Evolutionary conservation across 2,329 filamentous ascomycete genomes (phyloP), one percentile per base, ranked within the genome.

Genomic region (Colletotrichum orchidophilum): DNA sequence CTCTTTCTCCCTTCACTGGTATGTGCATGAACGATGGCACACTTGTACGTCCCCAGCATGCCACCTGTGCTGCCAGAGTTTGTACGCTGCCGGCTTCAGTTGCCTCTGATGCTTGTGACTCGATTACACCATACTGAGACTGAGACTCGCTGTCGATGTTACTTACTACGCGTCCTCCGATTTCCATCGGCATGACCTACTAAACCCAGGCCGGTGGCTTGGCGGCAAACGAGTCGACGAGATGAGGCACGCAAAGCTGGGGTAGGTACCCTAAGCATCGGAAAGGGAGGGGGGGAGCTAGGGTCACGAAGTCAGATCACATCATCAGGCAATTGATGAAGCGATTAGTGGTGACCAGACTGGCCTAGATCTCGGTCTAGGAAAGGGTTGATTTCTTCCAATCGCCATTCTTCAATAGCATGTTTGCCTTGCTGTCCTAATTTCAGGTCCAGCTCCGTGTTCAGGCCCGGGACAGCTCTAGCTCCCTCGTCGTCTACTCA

Each of bases 331-430:
- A 63, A 35, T 49, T 31, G 21, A 33, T 53, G 49, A 60, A 52
- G 54, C 54, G 52, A 29, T 49, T 31, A 11, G 53, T 21, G 13
- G 8, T 52, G 42, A 53, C 58, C 58, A 63, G 58, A 46, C 46
- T 59, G 68, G 64, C 50, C 64, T 63, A 64, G 57, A 71, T 68
- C 68, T 71, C 33, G 46, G 52, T 46, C 57, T 24, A 58, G 24
- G 55, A 35, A 49, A n/a, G 35, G 9, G 26, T 50, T 31, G 53
- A 49, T 29, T 26, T 49, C 21, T 31, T 31, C 42, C 33, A 49
- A 58, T 29, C 58, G 39, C 39, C 65, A 35, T 49, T 52, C 52
- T 58, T 63, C 27, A 46, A 59, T 52, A 55, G 52, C 50, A 57
- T 60, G 50, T 58, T 65, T 55, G 54, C 54, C 27, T 21, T 63